phyloP scores from a whole-genome alignment of 1,139 yeast genomes.

The Candida freyschussii region DNA sequence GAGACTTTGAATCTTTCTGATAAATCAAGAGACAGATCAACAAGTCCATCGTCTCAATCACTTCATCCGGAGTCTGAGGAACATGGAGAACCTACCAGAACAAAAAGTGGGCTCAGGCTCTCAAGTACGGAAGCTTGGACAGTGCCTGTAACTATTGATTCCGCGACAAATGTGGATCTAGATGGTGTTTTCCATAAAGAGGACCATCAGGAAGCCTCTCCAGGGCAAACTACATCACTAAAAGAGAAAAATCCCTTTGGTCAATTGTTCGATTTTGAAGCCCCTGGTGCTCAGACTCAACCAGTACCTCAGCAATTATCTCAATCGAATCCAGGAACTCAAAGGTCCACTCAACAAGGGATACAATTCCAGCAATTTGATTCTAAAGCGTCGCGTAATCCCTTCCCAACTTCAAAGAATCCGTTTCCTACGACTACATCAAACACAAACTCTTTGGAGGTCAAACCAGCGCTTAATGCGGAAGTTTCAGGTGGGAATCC shows the following conservation, averaged over 20 bases:
- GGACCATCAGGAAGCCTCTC: background rate
- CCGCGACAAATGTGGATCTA: conserved; percentile 5
- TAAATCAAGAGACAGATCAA: conserved; percentile 4
- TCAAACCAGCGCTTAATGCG: conserved; percentile 7
- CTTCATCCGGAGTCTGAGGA: conserved; percentile 4
- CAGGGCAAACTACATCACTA: conserved; percentile 1
- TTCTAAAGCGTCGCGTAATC: conserved; percentile 10
- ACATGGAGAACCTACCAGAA: conserved; percentile 1
- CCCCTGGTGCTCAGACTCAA: background rate
- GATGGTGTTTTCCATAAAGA: conserved; percentile 21
- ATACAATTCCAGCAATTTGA: too few species aligned
- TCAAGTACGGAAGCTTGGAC: conserved; percentile 24
- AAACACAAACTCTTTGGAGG: conserved; percentile 10
- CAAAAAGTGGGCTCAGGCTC: conserved; percentile 14
- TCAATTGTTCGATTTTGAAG: conserved; percentile 17
- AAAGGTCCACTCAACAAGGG: conserved; percentile 2
- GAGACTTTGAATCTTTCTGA: background rate
- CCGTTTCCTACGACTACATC: conserved; percentile 17
- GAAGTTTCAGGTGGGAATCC: conserved; percentile 23
- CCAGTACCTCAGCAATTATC: background rate
- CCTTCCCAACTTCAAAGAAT: conserved; percentile 17
- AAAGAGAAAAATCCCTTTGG: conserved; percentile 15
- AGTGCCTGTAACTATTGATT: conserved; percentile 5
- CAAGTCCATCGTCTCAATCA: conserved; percentile 5
- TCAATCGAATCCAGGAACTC: conserved; percentile 2